Evolutionary conservation across 2,329 filamentous ascomycete species (phyloP).

Genomic region (Pseudopithomyces chartarum): DNA sequence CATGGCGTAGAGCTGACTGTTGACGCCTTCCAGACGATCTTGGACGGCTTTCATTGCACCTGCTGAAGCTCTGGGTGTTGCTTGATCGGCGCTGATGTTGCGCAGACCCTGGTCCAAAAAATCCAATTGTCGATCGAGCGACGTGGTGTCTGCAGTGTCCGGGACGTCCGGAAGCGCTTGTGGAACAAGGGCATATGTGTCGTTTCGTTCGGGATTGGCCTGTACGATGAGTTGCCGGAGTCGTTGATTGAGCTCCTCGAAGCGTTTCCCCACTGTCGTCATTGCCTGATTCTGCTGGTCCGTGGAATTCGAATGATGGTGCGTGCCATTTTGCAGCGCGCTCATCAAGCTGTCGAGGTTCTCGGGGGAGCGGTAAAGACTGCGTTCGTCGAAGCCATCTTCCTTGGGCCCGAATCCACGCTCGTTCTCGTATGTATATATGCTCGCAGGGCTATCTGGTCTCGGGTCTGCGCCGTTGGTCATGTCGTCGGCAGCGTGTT

Average conservation of each 20-base stretch:
- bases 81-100: constrained; percentile 64
- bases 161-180: constrained; percentile 18
- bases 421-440: constrained; percentile 70
- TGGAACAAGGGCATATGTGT: constrained; percentile 38
- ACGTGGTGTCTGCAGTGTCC: constrained; percentile 33
- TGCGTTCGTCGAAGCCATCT: constrained; percentile 76
- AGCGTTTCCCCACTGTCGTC: constrained; percentile 65
- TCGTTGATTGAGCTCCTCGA: constrained; percentile 70
- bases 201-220: constrained; percentile 59
- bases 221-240: constrained; percentile 70
- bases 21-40: constrained; percentile 58
- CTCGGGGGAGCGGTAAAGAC: constrained; percentile 72
- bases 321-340: constrained; percentile 43
- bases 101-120: constrained; percentile 72
- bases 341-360: constrained; percentile 59
- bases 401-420: constrained; percentile 57
- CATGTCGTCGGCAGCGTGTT: constrained; percentile 50
- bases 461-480: constrained; percentile 47
- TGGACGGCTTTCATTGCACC: constrained; percentile 37
- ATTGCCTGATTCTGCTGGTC: constrained; percentile 56
- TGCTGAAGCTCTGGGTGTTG: constrained; percentile 32
- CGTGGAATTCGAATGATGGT: constrained; percentile 32
- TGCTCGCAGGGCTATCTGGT: constrained; percentile 76
- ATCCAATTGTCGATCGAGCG: constrained; percentile 64
- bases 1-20: constrained; percentile 63